phyloP scores from a whole-genome alignment of 805 yeast genomes.

The Scheffersomyces stipitis region DNA sequence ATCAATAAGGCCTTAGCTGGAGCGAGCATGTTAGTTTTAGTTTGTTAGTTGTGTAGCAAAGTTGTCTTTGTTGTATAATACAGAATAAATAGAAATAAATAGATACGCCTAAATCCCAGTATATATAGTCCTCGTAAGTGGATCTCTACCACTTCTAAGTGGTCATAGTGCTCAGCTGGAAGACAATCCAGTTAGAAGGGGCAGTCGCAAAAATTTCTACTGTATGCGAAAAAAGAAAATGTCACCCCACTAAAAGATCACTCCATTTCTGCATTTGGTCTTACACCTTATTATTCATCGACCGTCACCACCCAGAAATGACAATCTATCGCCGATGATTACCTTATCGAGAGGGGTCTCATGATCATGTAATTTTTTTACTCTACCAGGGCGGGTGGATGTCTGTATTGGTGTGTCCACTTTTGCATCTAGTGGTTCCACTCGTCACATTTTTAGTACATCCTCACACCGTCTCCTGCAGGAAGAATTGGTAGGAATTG shows the following conservation, averaged over 20 bases:
- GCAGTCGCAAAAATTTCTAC: slow-evolving; percentile 1
- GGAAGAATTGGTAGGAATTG: slow-evolving; percentile 69
- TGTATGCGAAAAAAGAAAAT: neutral
- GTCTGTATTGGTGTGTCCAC: neutral
- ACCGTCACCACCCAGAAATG: slow-evolving; percentile 1
- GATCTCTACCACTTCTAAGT: too few relatives aligned
- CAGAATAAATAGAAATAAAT: too few relatives aligned
- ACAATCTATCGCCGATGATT: neutral
- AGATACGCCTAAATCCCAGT: too few relatives aligned
- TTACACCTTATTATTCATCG: too few relatives aligned
- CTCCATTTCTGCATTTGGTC: too few relatives aligned
- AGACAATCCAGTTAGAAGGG: neutral
- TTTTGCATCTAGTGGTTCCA: slow-evolving; percentile 1
- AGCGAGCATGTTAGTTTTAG: too few relatives aligned
- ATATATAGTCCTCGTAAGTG: too few relatives aligned
- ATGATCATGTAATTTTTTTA: neutral
- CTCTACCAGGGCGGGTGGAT: neutral
- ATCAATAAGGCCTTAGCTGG: slow-evolving; percentile 24
- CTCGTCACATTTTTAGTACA: slow-evolving; percentile 18
- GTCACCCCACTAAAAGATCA: slow-evolving; percentile 1
- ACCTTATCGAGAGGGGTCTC: neutral
- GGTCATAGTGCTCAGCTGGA: too few relatives aligned
- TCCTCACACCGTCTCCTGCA: slow-evolving; percentile 31
- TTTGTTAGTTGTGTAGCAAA: too few relatives aligned
- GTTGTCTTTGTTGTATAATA: too few relatives aligned